These are phyloP conservation scores for Hippophae tibetana DNA, from an alignment of 306 rosid genomes.

Conservation along the genomic window DNA sequence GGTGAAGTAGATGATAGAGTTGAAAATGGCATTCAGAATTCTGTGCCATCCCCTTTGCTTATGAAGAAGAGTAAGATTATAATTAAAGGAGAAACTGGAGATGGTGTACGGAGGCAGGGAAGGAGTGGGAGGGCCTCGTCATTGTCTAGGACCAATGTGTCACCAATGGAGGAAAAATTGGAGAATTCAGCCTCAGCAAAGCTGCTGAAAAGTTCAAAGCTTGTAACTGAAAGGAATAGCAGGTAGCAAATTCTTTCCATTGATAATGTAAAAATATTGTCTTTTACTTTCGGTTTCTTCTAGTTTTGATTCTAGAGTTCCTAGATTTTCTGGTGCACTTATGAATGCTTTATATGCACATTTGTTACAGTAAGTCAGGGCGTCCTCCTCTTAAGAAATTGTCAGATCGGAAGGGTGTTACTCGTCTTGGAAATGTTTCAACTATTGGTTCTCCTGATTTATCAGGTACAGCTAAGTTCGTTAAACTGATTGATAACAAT, in stretches of 20 bases:
- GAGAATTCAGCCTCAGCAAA: slow-evolving; percentile 39
- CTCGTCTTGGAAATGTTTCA: slow-evolving; percentile 47
- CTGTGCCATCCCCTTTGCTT: slow-evolving; percentile 35
- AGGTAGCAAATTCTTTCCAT: slow-evolving; percentile 30
- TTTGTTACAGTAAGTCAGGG: slow-evolving; percentile 55
- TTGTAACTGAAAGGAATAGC: slow-evolving; percentile 51
- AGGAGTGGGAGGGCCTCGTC: slow-evolving; percentile 64
- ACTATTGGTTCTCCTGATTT: slow-evolving; percentile 46
- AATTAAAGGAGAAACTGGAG: slow-evolving; percentile 48
- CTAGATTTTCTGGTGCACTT: too few relatives aligned
- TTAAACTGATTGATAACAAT: too few relatives aligned
- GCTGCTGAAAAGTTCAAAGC: slow-evolving; percentile 43
- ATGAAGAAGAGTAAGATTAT: slow-evolving; percentile 50
- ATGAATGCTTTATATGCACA: too few relatives aligned
- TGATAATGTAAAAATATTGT: too few relatives aligned
- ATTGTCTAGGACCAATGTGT: slow-evolving; percentile 40
- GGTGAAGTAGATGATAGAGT: not conserved
- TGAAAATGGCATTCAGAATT: slow-evolving; percentile 22
- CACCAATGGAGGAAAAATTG: slow-evolving; percentile 46
- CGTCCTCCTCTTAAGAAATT: slow-evolving; percentile 79
- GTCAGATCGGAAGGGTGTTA: slow-evolving; percentile 58
- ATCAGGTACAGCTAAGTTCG: slow-evolving; percentile 27
- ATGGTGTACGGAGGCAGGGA: slow-evolving; percentile 56
- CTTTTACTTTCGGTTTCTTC: too few relatives aligned
- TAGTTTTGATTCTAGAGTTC: too few relatives aligned